Base-by-base conservation (phyloP, 345 rosid genomes). In the Gossypium stocksii region DNA sequence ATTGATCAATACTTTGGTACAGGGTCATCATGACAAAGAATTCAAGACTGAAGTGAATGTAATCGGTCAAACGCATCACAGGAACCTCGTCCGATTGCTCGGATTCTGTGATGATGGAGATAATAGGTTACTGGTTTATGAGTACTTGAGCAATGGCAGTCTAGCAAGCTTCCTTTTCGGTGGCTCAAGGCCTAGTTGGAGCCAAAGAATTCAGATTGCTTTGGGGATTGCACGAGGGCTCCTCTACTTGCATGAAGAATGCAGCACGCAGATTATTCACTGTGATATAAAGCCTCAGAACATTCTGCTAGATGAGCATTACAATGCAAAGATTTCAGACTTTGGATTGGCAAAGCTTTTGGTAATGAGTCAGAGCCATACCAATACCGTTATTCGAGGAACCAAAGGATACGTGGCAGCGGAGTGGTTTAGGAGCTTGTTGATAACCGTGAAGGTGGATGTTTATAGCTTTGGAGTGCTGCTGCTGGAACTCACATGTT, bases 231-330 rank as follows among this genome's bases (percentile, higher is more conserved):
- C 85, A 1, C 77, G 81, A 67, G 86, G 88, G 2, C 80, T 86
- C 3, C 74, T 82, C 4, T 86, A 86, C 27, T 79, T 83, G n/a
- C 89, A 86, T 44, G 85, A 86, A 54, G 89, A 83, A 43, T 86
- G 89, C 29, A 79, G 82, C 68, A 80, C 80, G 2, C 82, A 86
- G 85, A 86, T 86, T 25, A 65, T 86, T 16, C 89, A 86, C 19
- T 86, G 84, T 7, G 89, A 86, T 64, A 80, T 86, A 67, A 86
- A 86, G 77, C 89, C 89, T 4, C 87, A 83, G 49, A 86, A 86
- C 48, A 78, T 83, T 14, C 85, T 86, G 9, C 81, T 83, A 7
- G 89, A 83, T 25, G 81, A 73, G 17, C 45, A 69, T 12, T 84
- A 77, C 72, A 67, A 59, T 16, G 89, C 89, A 22, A 73, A 66